Conservation (phyloP, 1,139 yeast genomes). For the Kodamaea sp. region DNA sequence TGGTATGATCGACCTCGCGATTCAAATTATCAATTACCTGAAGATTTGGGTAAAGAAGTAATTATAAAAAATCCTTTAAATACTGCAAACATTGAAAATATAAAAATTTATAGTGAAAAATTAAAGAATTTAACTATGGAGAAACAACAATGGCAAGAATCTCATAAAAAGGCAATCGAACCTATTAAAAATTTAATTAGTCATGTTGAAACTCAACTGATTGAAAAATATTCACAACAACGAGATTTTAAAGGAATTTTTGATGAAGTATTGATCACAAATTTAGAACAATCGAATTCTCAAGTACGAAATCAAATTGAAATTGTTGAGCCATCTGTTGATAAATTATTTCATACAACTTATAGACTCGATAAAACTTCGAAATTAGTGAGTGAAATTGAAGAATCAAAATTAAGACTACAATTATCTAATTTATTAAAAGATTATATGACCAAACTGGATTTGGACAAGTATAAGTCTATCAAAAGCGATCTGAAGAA, state of each 20-base stretch:
- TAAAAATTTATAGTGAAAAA: slow-evolving; percentile 28
- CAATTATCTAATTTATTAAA: slow-evolving; percentile 9
- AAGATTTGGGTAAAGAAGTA: slow-evolving; percentile 21
- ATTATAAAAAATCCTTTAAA: slow-evolving; percentile 17
- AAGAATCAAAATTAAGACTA: slow-evolving; percentile 4
- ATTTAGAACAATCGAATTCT: too few relatives aligned
- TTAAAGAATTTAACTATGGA: slow-evolving; percentile 44
- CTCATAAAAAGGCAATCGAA: slow-evolving; percentile 21
- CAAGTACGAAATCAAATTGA: too few relatives aligned
- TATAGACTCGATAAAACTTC: slow-evolving; percentile 14
- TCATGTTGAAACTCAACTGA: slow-evolving; percentile 2
- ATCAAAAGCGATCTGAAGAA: slow-evolving; percentile 1
- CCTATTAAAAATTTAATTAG: slow-evolving; percentile 18
- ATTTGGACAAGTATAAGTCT: slow-evolving; percentile 3
- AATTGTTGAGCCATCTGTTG: slow-evolving; percentile 11
- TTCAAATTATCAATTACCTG: slow-evolving; percentile 13
- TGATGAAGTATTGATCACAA: too few relatives aligned
- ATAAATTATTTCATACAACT: slow-evolving; percentile 13
- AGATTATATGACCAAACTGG: slow-evolving; percentile 10
- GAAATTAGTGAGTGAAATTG: slow-evolving; percentile 10
- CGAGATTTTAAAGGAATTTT: too few relatives aligned
- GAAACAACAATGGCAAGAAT: slow-evolving; percentile 46
- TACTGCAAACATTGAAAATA: slow-evolving; percentile 12
- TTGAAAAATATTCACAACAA: too few relatives aligned
- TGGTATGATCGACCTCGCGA: slow-evolving; percentile 46